Conservation (phyloP, 2,329 filamentous ascomycete species). For the Pseudogymnoascus sp. region DNA sequence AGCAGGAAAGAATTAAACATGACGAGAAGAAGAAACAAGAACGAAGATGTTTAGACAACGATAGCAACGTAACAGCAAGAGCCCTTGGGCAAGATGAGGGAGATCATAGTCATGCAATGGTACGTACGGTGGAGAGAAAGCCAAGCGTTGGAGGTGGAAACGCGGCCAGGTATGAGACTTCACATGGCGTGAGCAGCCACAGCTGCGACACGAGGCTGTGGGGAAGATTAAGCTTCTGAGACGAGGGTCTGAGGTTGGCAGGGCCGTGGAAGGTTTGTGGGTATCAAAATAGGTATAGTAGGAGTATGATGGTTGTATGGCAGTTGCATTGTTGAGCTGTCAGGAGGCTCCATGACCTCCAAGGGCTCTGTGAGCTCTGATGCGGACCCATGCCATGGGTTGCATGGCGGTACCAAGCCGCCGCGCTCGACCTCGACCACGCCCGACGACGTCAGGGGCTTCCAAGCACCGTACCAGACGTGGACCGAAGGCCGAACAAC, state of each 20-base stretch:
- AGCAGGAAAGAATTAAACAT: slow-evolving; percentile 9
- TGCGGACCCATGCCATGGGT: not conserved
- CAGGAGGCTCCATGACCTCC: slow-evolving; percentile 1
- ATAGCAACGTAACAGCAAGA: not conserved
- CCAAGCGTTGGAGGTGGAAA: slow-evolving; percentile 6
- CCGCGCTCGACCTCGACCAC: slow-evolving; percentile 52
- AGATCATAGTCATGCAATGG: slow-evolving; percentile 5
- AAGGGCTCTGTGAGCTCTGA: not conserved
- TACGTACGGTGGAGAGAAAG: not conserved
- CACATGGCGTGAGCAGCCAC: not conserved
- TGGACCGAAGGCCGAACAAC: not conserved
- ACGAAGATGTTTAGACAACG: not conserved
- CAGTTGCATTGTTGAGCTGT: not conserved
- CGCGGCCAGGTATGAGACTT: slow-evolving; percentile 3
- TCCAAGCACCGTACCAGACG: slow-evolving; percentile 18
- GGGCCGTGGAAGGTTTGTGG: not conserved
- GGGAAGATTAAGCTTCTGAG: slow-evolving; percentile 7
- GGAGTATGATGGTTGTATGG: not conserved
- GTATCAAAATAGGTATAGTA: not conserved
- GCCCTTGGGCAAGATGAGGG: not conserved
- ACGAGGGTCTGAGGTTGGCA: slow-evolving; percentile 5
- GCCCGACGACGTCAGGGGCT: slow-evolving; percentile 55
- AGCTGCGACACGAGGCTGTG: not conserved
- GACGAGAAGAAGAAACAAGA: slow-evolving; percentile 3
- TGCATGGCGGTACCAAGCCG: slow-evolving; percentile 32